phyloP scores from a whole-genome alignment of 75 land plant genomes.

The Pinus tabuliformis region DNA sequence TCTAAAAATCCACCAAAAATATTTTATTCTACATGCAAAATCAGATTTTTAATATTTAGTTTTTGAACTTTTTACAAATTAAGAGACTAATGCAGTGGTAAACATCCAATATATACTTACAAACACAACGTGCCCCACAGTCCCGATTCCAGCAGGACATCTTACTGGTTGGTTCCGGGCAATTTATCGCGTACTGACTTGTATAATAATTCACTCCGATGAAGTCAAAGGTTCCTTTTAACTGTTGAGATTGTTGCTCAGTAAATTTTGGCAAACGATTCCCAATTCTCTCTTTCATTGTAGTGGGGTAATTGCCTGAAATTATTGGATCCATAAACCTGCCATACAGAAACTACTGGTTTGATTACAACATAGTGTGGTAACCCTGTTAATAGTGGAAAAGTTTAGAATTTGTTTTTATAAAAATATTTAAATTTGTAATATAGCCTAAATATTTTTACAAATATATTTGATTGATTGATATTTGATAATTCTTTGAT shows the following conservation, averaged over 20 bases:
- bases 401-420: too few relatives aligned
- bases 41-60: too few relatives aligned
- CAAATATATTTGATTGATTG: too few relatives aligned
- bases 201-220: conserved; percentile 50
- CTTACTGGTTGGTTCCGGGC: background rate
- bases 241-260: conserved; percentile 13
- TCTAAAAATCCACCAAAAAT: too few relatives aligned
- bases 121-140: background rate
- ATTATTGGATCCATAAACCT: conserved; percentile 51
- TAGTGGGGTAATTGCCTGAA: conserved; percentile 40
- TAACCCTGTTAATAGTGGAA: too few relatives aligned
- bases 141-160: background rate
- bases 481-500: too few relatives aligned
- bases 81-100: background rate
- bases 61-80: background rate
- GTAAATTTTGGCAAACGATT: conserved; percentile 43
- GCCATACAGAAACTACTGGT: background rate
- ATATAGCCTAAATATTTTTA: too few relatives aligned
- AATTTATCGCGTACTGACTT: conserved; percentile 18
- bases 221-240: conserved; percentile 54
- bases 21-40: too few relatives aligned
- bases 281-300: conserved; percentile 27
- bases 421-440: too few relatives aligned
- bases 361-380: too few relatives aligned
- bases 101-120: background rate